A percentile compares a stretch with the other conserved stretches of the same genome.
Conservation (phyloP, 1,139 yeast genomes). For the Blastobotrys petasosporus region DNA sequence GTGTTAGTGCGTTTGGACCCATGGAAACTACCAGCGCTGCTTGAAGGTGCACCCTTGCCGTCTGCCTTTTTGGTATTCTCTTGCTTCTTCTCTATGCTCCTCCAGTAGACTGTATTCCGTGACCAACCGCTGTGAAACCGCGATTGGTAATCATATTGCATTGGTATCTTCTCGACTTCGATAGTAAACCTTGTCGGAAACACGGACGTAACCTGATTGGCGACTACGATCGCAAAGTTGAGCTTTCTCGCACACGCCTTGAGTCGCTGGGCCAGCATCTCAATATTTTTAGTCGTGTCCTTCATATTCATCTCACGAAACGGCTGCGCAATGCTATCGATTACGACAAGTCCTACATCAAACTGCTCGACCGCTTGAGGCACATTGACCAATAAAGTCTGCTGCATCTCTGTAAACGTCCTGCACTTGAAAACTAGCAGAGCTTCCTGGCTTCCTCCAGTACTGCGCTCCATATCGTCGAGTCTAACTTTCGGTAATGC, state of each 20-base stretch:
- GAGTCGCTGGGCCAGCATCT: constrained; percentile 27
- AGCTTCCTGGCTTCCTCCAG: constrained; percentile 35
- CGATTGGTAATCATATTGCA: constrained; percentile 53
- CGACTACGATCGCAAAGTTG: constrained; percentile 58
- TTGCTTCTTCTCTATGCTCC: constrained; percentile 2
- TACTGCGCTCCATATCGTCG: constrained; percentile 6
- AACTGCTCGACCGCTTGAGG: constrained; percentile 46
- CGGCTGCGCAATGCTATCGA: constrained; percentile 88
- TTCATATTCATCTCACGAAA: constrained; percentile 50
- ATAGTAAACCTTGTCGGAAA: constrained; percentile 22
- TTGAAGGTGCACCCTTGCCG: background rate
- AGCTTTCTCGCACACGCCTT: constrained; percentile 44
- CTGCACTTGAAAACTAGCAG: constrained; percentile 56
- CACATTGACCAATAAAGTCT: constrained; percentile 62
- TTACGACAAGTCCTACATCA: constrained; percentile 49
- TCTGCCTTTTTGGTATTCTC: constrained; percentile 1
- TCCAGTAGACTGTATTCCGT: constrained; percentile 16
- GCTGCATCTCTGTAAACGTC: constrained; percentile 65
- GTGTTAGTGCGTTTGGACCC: constrained; percentile 19
- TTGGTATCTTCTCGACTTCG: constrained; percentile 19
- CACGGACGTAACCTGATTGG: constrained; percentile 74
- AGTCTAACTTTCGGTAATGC: constrained; percentile 36
- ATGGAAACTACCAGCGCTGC: constrained; percentile 10
- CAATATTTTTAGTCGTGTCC: constrained; percentile 1
- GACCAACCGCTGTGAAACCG: constrained; percentile 81